Evolutionary conservation across 1,139 yeast species (phyloP), one percentile per base, ranked within the genome.

Genomic region (Pichia sp.): DNA sequence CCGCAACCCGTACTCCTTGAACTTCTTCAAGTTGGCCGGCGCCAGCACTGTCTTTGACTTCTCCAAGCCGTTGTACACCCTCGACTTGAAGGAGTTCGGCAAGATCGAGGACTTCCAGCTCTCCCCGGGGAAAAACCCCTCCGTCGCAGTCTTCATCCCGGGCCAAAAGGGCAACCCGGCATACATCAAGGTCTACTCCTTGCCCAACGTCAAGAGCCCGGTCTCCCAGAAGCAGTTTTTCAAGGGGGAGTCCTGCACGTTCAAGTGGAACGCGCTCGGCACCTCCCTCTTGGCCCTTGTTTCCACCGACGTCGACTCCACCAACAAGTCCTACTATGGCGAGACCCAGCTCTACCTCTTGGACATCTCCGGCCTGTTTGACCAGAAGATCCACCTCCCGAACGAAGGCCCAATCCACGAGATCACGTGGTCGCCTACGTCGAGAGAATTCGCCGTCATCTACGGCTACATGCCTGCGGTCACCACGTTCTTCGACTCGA

Each of bases 401-500:
- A 85, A 88, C 67, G 96, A 90, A 66, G 99, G 99, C 31, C 98
- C 99, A 48, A 91, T 95, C 63, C 97, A 95, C 73, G 99, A 93
- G 70, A 87, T 93, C 61, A 85, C 95, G 38, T 95, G 99, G 99
- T 87, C 97, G 33, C 97, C 98, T 58, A 84, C 92, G 53, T 90
- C 97, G 24, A 81, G 97, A 64, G 98, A 93, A 74, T 95, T 95
- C 75, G 98, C 97, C 57, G 99, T 93, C 51, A 91, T 88, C 58
- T 92, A 92, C 68, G 99, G 99, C 41, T 92, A 81, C 72, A 95
- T 95, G 99, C 99, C 99, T 1, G 90, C 97, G 31, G 88, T 88
- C 67, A 91, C 97, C 31, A 85, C 97, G 12, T 90, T 95, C 67
- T 93, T 93, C 68, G 98, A 95, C 73, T 84, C 96, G 33, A 83